Evolutionary conservation across 2,329 filamentous ascomycete species (phyloP).

Genomic region (Aurifilum marmelostoma): DNA sequence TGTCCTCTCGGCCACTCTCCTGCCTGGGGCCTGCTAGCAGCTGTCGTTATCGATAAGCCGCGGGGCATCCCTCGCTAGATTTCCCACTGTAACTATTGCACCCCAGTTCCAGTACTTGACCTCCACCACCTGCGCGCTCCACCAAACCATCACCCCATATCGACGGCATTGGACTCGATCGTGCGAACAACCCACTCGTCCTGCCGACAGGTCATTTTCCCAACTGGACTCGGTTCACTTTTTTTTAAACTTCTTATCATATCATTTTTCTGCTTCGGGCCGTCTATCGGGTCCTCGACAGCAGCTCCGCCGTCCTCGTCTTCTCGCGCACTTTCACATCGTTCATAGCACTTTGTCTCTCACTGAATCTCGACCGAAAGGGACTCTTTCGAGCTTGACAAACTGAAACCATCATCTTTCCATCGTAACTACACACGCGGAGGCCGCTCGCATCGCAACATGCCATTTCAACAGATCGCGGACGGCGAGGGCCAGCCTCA

Average conservation of each 20-base stretch:
- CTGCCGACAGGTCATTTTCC: background rate
- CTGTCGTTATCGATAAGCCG: constrained; percentile 13
- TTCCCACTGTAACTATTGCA: background rate
- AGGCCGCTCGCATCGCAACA: background rate
- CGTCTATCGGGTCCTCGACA: background rate
- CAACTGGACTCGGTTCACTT: background rate
- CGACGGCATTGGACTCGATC: background rate
- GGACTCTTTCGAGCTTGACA: too few species aligned
- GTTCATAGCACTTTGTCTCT: too few species aligned
- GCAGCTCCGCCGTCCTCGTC: background rate
- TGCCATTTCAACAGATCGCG: background rate
- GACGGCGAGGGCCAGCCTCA: constrained; percentile 36
- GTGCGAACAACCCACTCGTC: background rate
- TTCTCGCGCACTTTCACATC: background rate
- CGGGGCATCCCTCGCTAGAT: constrained; percentile 24
- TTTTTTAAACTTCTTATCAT: background rate
- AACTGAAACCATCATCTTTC: too few species aligned
- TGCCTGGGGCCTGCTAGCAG: background rate
- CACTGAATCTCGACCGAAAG: too few species aligned
- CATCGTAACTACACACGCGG: background rate
- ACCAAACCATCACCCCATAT: background rate
- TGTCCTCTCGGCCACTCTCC: constrained; percentile 13
- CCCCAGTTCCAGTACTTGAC: too few species aligned
- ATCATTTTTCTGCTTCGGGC: background rate
- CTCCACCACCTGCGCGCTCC: background rate